Evolutionary conservation across 2,329 filamentous ascomycete genomes (phyloP), one percentile per base, ranked within the genome.

Genomic region (Fusarium zealandicum): DNA sequence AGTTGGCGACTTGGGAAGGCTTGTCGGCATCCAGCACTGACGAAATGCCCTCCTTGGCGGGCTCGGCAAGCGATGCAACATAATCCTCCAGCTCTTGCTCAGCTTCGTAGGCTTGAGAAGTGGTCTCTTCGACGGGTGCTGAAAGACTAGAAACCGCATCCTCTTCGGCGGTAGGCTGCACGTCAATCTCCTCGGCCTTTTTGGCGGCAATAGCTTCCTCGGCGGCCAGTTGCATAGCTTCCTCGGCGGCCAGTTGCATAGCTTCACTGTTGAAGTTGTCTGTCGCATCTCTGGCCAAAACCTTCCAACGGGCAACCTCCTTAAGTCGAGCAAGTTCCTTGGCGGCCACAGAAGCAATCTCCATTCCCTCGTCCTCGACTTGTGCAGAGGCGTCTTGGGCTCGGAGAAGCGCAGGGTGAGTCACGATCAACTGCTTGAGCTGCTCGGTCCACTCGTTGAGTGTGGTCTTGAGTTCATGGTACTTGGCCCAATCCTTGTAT

Each of bases 401-500:
- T 48, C 85, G 78, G 16, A 81, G 77, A 11, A 97, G 80, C 20
- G 84, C 86, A 8, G 89, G 84, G 70, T 97, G 90, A 4, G 85
- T 82, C 54, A 89, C 82, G 32, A 92, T 90, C 46, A 93, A 83
- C 53, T 86, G 80, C 70, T 91, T 87, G 40, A 99, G 86, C 64
- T 96, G 90, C 30, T 85, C 81, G 49, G 90, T 89, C 92, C 93
- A 97, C 67, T 91, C 86, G 40, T 89, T 87, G 45, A 97, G 90
- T 11, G 90, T 88, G 47, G 83, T 85, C 77, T 90, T 96, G 52
- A 99, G 80, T 54, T 90, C 86, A 72, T 98, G 92, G 70, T 96
- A 99, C 72, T 93, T 95, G 54, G 89, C 86, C 95, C 95, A 99
- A 72, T 99, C 92, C 73, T 96, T 93, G 80, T 99, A 97, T 2